Conservation (phyloP, 2,329 filamentous ascomycete species). For the Claviceps arundinis region DNA sequence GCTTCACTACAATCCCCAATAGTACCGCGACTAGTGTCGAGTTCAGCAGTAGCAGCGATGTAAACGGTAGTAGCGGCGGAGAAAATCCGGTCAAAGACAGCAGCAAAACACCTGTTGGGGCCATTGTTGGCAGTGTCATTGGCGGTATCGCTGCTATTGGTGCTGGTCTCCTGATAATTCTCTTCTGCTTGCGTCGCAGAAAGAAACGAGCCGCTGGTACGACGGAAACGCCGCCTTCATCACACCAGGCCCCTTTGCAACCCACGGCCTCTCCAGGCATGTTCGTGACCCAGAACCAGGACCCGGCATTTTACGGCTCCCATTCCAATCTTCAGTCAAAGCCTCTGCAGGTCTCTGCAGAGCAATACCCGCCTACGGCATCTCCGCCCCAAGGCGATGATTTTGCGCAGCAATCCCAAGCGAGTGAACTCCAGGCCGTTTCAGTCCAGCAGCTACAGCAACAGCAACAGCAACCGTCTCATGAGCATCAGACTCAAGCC, state of each 20-base stretch:
- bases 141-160: slow-evolving; percentile 22
- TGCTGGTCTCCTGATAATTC: slow-evolving; percentile 16
- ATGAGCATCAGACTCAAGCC: neutral
- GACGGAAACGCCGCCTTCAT: neutral
- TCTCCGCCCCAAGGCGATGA: slow-evolving; percentile 6
- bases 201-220: slow-evolving; percentile 10
- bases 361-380: slow-evolving; percentile 10
- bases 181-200: slow-evolving; percentile 20
- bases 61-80: neutral
- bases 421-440: slow-evolving; percentile 11
- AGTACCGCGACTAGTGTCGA: neutral
- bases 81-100: neutral
- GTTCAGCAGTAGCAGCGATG: neutral
- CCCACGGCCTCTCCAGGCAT: slow-evolving; percentile 1
- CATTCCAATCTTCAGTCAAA: slow-evolving; percentile 8
- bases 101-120: slow-evolving; percentile 15
- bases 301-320: slow-evolving; percentile 14
- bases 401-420: slow-evolving; percentile 13
- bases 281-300: slow-evolving; percentile 3
- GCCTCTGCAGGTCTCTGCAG: slow-evolving; percentile 5
- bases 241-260: slow-evolving; percentile 1
- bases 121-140: slow-evolving; percentile 25
- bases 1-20: neutral
- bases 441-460: neutral
- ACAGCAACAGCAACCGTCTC: neutral